Base-by-base conservation (phyloP, 1,284 basidiomycete species). In the Fomitopsis pinicola region DNA sequence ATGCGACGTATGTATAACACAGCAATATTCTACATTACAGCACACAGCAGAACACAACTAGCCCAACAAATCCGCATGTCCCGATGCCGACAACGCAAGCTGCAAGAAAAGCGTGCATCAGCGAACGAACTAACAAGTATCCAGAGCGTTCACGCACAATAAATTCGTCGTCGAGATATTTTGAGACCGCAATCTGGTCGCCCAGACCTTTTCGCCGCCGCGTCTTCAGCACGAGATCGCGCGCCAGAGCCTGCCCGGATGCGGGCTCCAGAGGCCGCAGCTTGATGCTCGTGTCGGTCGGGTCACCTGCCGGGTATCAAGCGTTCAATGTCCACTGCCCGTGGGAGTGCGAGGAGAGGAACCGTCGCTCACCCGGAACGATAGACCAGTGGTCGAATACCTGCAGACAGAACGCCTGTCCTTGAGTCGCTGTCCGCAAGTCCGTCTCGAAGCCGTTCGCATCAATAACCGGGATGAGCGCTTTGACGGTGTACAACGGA, bases 391-490 rank as follows among this genome's bases (percentile, higher is more conserved):
- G 97, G 75, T 97, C 95, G 75, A 99, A 99, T 61, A 91, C 86
- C 76, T 98, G 96, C 67, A 97, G 79, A 69, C 93, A 96, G 79
- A 99, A 98, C 15, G 97, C 97, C 76, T 98, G 95, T 26, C 97
- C 97, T 75, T 97, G 92, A 28, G 97, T 99, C 56, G 96, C 94
- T 44, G 96, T 98, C 68, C 97, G 81, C 72, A 99, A 77, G 78
- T 99, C 97, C 6, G 96, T 98, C 80, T 99, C 97, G 75, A 99
- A 99, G 0, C 97, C 97, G 71, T 98, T 98, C 40, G 97, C 94
- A 72, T 99, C 97, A 66, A 99, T 95, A 44, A 98, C 97, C 6
- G 97, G 97, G 62, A 99, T 95, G 60, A 97, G 86, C 1, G 97
- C 97, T 76, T 98, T 96, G 64, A 99, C 94, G 0, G 97, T 99